Percentiles rank a stretch among this genome's conserved stretches.
These are phyloP conservation scores for Telfairia occidentalis DNA, from an alignment of 331 rosid species.

Conservation along the genomic window DNA sequence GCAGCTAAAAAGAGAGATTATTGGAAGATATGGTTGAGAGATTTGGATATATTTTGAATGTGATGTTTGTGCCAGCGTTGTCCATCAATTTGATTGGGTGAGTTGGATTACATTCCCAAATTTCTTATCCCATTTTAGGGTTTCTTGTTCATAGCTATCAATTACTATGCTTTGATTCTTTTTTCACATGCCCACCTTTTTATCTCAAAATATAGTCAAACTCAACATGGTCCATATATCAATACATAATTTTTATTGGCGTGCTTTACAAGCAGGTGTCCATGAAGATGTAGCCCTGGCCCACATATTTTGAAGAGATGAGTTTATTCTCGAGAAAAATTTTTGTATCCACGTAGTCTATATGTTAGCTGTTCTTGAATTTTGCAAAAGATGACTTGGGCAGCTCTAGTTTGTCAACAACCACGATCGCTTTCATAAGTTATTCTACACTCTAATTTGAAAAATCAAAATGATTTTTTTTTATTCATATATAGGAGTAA, in stretches of 20 bases:
- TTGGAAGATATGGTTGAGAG: slow-evolving; percentile 16
- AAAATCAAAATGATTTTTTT: no score
- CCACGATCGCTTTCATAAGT: not conserved
- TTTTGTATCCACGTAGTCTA: no score
- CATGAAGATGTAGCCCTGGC: not conserved
- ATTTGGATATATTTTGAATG: slow-evolving; percentile 47
- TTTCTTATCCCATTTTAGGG: slow-evolving; percentile 1
- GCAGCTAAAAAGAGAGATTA: no score
- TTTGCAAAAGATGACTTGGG: no score
- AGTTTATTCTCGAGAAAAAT: not conserved
- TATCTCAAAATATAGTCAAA: not conserved
- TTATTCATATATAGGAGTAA: not conserved
- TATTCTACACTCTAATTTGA: no score
- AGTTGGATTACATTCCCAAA: slow-evolving; percentile 15
- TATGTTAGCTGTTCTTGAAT: no score
- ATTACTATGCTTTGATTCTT: not conserved
- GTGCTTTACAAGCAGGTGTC: not conserved
- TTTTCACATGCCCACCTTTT: not conserved
- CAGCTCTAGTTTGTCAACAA: no score
- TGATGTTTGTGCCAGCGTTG: slow-evolving; percentile 44
- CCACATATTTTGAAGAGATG: no score
- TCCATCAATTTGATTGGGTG: slow-evolving; percentile 60
- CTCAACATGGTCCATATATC: slow-evolving; percentile 2
- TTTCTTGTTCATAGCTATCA: not conserved
- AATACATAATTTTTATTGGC: not conserved